A percentile compares a stretch with the other conserved stretches of the same genome.
These are phyloP conservation scores for Mycena polygramma DNA, from an alignment of 768 basidiomycete species.

Conservation along the genomic window DNA sequence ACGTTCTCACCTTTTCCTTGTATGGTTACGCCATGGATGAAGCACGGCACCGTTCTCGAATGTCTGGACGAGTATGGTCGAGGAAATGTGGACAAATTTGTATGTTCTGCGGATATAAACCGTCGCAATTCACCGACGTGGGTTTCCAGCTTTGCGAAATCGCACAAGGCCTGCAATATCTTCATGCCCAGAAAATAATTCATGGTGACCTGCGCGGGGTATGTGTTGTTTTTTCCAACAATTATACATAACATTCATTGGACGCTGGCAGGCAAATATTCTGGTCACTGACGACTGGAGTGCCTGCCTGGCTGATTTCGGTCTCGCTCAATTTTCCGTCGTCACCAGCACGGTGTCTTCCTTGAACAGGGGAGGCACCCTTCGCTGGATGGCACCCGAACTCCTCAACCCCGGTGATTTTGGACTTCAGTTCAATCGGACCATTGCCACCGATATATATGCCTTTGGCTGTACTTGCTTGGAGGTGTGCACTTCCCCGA, in stretches of 20 bases:
- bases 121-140: too few relatives aligned
- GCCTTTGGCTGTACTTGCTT: not conserved
- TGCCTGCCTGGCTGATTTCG: slow-evolving; percentile 48
- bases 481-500: not conserved
- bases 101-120: slow-evolving; percentile 25
- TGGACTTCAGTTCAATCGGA: not conserved
- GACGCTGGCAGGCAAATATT: slow-evolving; percentile 45
- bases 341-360: slow-evolving; percentile 36
- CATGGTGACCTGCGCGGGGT: slow-evolving; percentile 43
- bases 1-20: slow-evolving; percentile 40
- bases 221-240: not conserved
- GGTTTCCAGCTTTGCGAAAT: slow-evolving; percentile 35
- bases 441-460: not conserved
- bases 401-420: not conserved
- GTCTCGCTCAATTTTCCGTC: slow-evolving; percentile 43
- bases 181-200: slow-evolving; percentile 37
- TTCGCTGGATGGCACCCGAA: slow-evolving; percentile 50
- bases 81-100: slow-evolving; percentile 43
- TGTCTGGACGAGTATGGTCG: slow-evolving; percentile 43
- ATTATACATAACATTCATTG: too few relatives aligned
- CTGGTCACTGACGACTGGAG: slow-evolving; percentile 39
- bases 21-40: slow-evolving; percentile 56
- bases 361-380: slow-evolving; percentile 35
- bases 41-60: slow-evolving; percentile 37
- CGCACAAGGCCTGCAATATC: slow-evolving; percentile 37